These are phyloP conservation scores for Epicoccum sorghinum DNA, from an alignment of 2,329 filamentous ascomycete genomes.

Conservation along the genomic window DNA sequence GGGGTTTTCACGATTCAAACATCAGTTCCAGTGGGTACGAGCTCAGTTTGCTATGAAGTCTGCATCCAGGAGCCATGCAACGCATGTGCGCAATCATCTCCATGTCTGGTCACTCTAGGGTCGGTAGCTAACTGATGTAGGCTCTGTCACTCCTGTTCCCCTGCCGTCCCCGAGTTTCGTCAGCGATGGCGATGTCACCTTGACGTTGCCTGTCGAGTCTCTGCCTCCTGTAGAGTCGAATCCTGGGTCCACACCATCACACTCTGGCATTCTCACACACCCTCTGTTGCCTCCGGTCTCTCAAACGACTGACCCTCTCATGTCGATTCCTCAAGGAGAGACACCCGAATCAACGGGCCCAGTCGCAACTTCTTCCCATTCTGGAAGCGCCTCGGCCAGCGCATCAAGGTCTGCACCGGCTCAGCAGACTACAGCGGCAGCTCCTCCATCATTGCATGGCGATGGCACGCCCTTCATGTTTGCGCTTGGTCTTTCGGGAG, in stretches of 20 bases:
- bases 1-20: conserved; percentile 39
- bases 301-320: conserved; percentile 3
- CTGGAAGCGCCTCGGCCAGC: conserved; percentile 3
- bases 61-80: conserved; percentile 36
- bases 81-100: conserved; percentile 29
- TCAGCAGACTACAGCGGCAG: conserved; percentile 27
- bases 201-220: conserved; percentile 11
- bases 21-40: conserved; percentile 20
- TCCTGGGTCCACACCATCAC: conserved; percentile 2
- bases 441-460: conserved; percentile 20
- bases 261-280: conserved; percentile 13
- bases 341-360: conserved; percentile 19
- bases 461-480: conserved; percentile 20
- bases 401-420: conserved; percentile 18
- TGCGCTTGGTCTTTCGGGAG: conserved; percentile 26
- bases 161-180: conserved; percentile 1
- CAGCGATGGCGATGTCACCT: conserved; percentile 1
- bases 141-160: conserved; percentile 7
- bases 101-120: background rate
- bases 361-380: conserved; percentile 1
- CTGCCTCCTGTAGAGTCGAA: conserved; percentile 8
- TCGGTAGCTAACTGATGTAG: conserved; percentile 5
- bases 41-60: conserved; percentile 29
- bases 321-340: conserved; percentile 33
- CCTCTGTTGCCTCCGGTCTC: conserved; percentile 8